Percentiles rank a stretch among this genome's conserved stretches.
These are phyloP conservation scores for Apiospora pterosperma DNA, from an alignment of 2,329 filamentous ascomycete genomes.

Conservation along the genomic window DNA sequence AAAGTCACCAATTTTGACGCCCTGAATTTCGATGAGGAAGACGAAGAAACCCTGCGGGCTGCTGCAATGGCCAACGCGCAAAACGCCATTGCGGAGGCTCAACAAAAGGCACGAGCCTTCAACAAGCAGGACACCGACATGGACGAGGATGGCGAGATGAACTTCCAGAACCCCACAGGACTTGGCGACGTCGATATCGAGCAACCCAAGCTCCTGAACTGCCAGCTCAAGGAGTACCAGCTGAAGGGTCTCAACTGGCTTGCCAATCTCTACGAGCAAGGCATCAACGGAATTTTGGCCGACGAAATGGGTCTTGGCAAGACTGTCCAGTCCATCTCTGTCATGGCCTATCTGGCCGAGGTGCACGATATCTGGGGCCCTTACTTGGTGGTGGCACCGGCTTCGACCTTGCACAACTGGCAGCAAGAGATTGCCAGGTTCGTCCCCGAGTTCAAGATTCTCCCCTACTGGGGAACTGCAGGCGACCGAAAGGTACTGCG, in stretches of 20 bases:
- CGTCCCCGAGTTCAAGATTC: conserved; percentile 88
- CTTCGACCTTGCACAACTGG: conserved; percentile 98
- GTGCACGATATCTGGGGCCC: conserved; percentile 98
- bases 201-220: conserved; percentile 89
- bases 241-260: conserved; percentile 99
- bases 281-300: conserved; percentile 97
- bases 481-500: conserved; percentile 92
- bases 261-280: conserved; percentile 97
- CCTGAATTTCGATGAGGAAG: conserved; percentile 92
- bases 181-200: conserved; percentile 91
- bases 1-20: conserved; percentile 94
- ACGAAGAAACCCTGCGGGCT: conserved; percentile 75
- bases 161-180: conserved; percentile 97
- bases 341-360: conserved; percentile 98
- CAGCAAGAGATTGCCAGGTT: conserved; percentile 97
- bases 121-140: conserved; percentile 70
- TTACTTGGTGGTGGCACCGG: conserved; percentile 92
- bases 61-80: conserved; percentile 95
- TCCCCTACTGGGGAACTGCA: conserved; percentile 96
- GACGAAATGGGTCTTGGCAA: conserved; percentile 99
- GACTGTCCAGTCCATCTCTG: conserved; percentile 97
- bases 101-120: conserved; percentile 89
- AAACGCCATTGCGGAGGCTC: conserved; percentile 89
- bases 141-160: conserved; percentile 95
- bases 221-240: conserved; percentile 97